Percentiles rank a stretch among this genome's conserved stretches.
Evolutionary conservation across 495 filamentous ascomycete genomes (phyloP).

Genomic region (Neurospora cerealis): DNA sequence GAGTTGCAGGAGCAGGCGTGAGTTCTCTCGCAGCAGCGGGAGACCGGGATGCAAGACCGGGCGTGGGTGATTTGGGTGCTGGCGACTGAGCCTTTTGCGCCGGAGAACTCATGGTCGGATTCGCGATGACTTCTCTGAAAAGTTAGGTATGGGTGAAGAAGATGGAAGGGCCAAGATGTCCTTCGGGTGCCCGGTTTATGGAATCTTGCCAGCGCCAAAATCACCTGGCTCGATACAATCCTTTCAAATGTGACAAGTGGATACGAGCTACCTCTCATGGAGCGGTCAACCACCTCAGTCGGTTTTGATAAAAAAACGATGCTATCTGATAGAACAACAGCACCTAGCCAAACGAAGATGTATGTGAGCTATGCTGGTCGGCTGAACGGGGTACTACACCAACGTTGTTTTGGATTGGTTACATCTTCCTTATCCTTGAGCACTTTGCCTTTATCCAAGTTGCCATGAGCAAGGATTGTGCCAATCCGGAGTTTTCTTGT

Average conservation of each 20-base stretch:
- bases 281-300: not conserved
- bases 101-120: not conserved
- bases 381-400: not conserved
- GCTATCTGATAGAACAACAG: not conserved
- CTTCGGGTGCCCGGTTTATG: not conserved
- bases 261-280: not conserved
- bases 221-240: not conserved
- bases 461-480: not conserved
- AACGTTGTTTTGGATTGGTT: not conserved
- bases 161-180: not conserved
- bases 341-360: not conserved
- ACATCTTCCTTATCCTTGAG: not conserved
- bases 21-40: slow-evolving; percentile 38
- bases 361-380: too few species aligned
- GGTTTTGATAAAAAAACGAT: not conserved
- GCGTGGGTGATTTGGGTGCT: not conserved
- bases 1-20: slow-evolving; percentile 51
- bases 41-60: slow-evolving; percentile 25
- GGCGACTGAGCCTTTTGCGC: not conserved
- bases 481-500: not conserved
- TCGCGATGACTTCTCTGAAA: not conserved
- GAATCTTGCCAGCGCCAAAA: not conserved
- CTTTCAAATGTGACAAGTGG: not conserved
- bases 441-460: not conserved
- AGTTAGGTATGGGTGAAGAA: not conserved